Conservation (phyloP, 805 yeast species). For the Saccharomycopsis fibuligera region DNA sequence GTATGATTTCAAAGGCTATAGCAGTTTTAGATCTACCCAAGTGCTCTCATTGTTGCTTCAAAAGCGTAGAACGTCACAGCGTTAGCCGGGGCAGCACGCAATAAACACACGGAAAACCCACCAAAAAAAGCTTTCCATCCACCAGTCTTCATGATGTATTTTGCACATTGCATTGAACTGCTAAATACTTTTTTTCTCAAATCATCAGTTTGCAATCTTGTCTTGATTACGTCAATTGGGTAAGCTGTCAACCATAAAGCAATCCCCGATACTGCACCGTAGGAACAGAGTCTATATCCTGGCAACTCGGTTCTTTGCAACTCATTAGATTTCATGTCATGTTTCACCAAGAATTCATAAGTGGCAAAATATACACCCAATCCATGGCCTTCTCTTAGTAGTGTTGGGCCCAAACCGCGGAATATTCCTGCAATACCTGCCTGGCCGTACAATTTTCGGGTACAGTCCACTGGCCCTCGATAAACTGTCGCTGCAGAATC, state of each 20-base stretch:
- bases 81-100: conserved; percentile 97
- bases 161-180: conserved; percentile 53
- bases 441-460: conserved; percentile 46
- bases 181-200: conserved; percentile 52
- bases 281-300: conserved; percentile 78
- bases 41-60: conserved; percentile 73
- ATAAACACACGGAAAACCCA: conserved; percentile 87
- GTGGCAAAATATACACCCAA: conserved; percentile 84
- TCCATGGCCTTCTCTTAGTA: conserved; percentile 80
- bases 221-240: conserved; percentile 89
- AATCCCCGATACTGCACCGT: conserved; percentile 89
- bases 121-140: conserved; percentile 79
- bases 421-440: conserved; percentile 60
- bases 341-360: conserved; percentile 79
- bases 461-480: conserved; percentile 70
- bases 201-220: conserved; percentile 75
- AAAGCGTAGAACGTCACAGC: conserved; percentile 95
- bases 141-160: conserved; percentile 42
- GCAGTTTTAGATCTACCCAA: conserved; percentile 3
- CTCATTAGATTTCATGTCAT: conserved; percentile 44
- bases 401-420: conserved; percentile 79
- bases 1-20: no score
- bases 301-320: conserved; percentile 67
- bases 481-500: conserved; percentile 40
- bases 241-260: conserved; percentile 78